These are phyloP conservation scores for Croton laevigatus DNA, from an alignment of 441 rosid genomes.

Conservation along the genomic window DNA sequence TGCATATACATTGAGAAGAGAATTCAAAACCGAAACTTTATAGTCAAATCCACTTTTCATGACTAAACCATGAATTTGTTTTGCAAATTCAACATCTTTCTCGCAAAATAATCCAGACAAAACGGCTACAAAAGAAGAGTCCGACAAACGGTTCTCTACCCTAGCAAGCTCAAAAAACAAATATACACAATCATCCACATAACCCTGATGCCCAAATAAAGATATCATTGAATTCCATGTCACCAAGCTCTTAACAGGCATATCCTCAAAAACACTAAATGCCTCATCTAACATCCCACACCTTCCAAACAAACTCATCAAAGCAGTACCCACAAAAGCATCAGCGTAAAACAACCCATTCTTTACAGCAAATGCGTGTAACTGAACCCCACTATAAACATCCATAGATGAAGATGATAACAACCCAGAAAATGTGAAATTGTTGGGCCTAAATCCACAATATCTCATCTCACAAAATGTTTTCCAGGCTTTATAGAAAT, in stretches of 20 bases:
- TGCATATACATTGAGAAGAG: slow-evolving; percentile 54
- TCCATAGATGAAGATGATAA: slow-evolving; percentile 49
- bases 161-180: slow-evolving; percentile 52
- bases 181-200: slow-evolving; percentile 38
- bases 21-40: slow-evolving; percentile 46
- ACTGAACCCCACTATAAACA: slow-evolving; percentile 43
- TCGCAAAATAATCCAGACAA: slow-evolving; percentile 47
- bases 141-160: slow-evolving; percentile 38
- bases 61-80: slow-evolving; percentile 59
- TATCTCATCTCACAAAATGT: slow-evolving; percentile 46
- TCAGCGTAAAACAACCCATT: slow-evolving; percentile 54
- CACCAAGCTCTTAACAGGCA: slow-evolving; percentile 60
- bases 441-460: slow-evolving; percentile 50
- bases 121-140: slow-evolving; percentile 53
- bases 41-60: slow-evolving; percentile 44
- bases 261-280: slow-evolving; percentile 47
- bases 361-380: slow-evolving; percentile 59
- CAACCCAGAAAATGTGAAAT: slow-evolving; percentile 51
- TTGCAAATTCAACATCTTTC: slow-evolving; percentile 41
- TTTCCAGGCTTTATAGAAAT: slow-evolving; percentile 39
- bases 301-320: slow-evolving; percentile 66
- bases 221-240: slow-evolving; percentile 79
- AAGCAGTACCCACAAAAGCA: slow-evolving; percentile 66
- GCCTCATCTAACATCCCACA: slow-evolving; percentile 45
- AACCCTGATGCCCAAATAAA: slow-evolving; percentile 49